Conservation (phyloP, 441 rosid species). For the Biscutella laevigata region DNA sequence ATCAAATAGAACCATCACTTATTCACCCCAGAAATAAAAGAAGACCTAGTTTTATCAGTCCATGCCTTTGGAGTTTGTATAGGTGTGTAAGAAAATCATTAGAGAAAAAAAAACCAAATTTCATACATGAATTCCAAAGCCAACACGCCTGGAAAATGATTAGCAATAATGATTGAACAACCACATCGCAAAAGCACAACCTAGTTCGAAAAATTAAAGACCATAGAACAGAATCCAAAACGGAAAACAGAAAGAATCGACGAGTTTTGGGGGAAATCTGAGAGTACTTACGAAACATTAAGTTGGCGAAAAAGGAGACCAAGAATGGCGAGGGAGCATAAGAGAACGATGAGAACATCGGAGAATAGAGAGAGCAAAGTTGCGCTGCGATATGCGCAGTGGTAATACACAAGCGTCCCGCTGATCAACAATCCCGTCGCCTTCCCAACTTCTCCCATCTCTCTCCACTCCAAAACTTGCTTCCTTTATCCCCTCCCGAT, state of each 20-base stretch:
- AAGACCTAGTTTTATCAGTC: not conserved
- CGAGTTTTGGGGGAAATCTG: not conserved
- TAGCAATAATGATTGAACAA: too few relatives aligned
- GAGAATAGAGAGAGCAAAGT: slow-evolving; percentile 68
- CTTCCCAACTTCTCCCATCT: slow-evolving; percentile 53
- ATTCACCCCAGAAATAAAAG: not conserved
- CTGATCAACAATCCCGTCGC: slow-evolving; percentile 59
- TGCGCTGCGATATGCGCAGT: slow-evolving; percentile 73
- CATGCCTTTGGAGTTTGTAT: not conserved
- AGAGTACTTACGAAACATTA: slow-evolving; percentile 57
- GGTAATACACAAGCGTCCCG: slow-evolving; percentile 77
- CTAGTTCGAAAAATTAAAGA: too few relatives aligned
- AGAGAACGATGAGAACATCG: slow-evolving; percentile 84
- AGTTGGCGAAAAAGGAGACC: slow-evolving; percentile 93
- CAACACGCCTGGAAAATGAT: too few relatives aligned
- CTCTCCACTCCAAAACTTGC: slow-evolving; percentile 1
- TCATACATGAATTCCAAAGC: not conserved
- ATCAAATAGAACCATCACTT: not conserved
- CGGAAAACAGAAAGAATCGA: not conserved
- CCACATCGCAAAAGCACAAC: too few relatives aligned
- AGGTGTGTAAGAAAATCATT: not conserved
- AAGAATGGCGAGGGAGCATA: slow-evolving; percentile 92
- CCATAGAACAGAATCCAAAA: not conserved
- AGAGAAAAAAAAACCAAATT: not conserved
- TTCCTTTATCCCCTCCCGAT: not conserved